Evolutionary conservation across 345 rosid species (phyloP), one percentile per base, ranked within the genome.

Genomic region (Brassica nigra): DNA sequence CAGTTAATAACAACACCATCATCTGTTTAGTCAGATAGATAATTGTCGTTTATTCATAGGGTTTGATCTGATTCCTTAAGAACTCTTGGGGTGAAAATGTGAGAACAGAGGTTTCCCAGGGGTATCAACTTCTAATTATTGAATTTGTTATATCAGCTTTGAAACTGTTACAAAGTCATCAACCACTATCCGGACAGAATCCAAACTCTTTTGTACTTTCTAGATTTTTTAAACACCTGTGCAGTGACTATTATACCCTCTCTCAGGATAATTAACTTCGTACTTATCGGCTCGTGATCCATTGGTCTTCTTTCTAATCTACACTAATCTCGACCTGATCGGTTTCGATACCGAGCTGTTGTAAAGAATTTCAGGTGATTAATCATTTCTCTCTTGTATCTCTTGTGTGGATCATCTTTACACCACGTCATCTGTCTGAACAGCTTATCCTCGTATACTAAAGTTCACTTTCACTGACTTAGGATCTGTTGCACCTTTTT

Each of bases 1-100:
- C 86, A 89, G 85, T 61, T 76, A 70, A 52, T 18, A 18, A 18
- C 66, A 70, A 52, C 59, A 49, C 29, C 70, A 33, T 61, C 78
- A 1, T 62, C 20, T 3, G 66, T 76, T 63, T 77, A 15, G 39
- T 36, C 8, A 64, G 36, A 14, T 10, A 63, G 14, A 62, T 28
- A 39, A 4, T 61, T 18, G 6, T 36, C 29, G 15, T 5, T 16
- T 36, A n/a, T 20, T 16, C 49, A 27, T n/a, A 62, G 57, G 29
- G n/a, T 6, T 47, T 36, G 30, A 49, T 77, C 67, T 52, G 34
- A n/a, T n/a, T 8, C 5, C n/a, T 27, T 20, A 9, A 55, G 14
- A 68, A 65, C 30, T 66, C 0, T 59, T 1, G 67, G 73, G 75
- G 49, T 61, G 23, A 36, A 47, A 58, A 30, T 68, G 37, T 1